Conservation (phyloP, 2,329 filamentous ascomycete species). For the Aspergillus awamori region DNA sequence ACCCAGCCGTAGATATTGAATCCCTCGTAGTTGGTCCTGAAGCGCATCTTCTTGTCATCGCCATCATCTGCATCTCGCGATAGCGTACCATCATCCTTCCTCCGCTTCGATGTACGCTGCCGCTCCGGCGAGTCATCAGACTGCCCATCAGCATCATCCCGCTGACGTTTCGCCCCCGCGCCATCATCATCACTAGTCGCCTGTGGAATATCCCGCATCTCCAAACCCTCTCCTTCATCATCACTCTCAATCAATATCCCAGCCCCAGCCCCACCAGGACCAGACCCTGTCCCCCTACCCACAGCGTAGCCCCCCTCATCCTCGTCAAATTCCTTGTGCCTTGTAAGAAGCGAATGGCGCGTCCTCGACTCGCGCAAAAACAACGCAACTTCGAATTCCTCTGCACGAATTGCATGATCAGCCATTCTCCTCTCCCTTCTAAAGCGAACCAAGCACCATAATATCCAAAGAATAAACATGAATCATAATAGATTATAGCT, state of each 20-base stretch:
- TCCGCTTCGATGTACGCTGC: constrained; percentile 29
- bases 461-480: background rate
- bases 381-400: constrained; percentile 94
- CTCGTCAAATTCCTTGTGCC: constrained; percentile 75
- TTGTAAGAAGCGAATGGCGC: constrained; percentile 82
- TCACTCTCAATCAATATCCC: constrained; percentile 62
- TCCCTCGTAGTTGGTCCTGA: constrained; percentile 89
- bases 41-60: constrained; percentile 86
- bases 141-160: constrained; percentile 8
- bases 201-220: constrained; percentile 62
- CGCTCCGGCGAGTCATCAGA: constrained; percentile 19
- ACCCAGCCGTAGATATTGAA: constrained; percentile 95
- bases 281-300: background rate
- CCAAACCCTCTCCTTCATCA: constrained; percentile 55
- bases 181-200: constrained; percentile 28
- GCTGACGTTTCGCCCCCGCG: constrained; percentile 11
- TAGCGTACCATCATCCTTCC: constrained; percentile 37
- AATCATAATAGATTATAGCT: background rate
- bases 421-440: background rate
- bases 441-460: too few relatives aligned
- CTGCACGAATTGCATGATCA: constrained; percentile 49
- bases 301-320: constrained; percentile 40
- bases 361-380: constrained; percentile 86
- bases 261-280: constrained; percentile 32
- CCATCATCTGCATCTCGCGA: constrained; percentile 42